phyloP scores from a whole-genome alignment of 2,329 filamentous ascomycete species.

The Fusarium ambrosium region DNA sequence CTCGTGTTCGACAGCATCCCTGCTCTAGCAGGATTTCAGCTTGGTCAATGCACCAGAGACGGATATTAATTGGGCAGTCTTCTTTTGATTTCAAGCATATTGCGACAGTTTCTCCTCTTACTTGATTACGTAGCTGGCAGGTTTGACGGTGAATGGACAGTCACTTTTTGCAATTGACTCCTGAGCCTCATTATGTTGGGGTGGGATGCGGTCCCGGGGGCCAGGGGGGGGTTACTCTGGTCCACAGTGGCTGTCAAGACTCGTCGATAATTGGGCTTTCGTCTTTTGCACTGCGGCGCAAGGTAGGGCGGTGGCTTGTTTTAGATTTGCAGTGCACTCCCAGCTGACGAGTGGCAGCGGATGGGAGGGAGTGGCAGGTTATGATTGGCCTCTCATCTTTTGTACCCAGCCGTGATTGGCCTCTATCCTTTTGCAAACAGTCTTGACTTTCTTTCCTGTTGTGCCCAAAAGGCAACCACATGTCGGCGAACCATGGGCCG shows the following conservation, averaged over 20 bases:
- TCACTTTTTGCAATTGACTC: not conserved
- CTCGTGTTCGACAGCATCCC: not conserved
- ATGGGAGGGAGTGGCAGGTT: not conserved
- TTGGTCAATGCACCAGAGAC: not conserved
- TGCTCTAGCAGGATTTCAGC: not conserved
- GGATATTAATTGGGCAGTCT: not conserved
- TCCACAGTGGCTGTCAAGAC: not conserved
- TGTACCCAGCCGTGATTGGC: not conserved
- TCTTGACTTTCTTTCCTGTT: not conserved
- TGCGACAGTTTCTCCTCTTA: too few relatives aligned
- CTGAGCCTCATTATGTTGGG: too few relatives aligned
- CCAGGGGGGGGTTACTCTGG: not conserved
- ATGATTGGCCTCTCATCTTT: not conserved
- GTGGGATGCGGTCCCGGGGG: too few relatives aligned
- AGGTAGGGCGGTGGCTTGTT: not conserved
- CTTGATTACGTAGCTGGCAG: not conserved
- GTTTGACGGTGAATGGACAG: not conserved
- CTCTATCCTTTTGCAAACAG: not conserved
- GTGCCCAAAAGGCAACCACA: not conserved
- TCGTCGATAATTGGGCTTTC: not conserved
- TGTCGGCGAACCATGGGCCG: not conserved
- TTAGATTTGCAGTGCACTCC: not conserved
- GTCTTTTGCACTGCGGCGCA: not conserved
- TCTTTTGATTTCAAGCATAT: not conserved
- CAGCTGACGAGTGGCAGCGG: not conserved